phyloP scores from a whole-genome alignment of 2,329 filamentous ascomycete genomes.

The Pseudopithomyces chartarum region DNA sequence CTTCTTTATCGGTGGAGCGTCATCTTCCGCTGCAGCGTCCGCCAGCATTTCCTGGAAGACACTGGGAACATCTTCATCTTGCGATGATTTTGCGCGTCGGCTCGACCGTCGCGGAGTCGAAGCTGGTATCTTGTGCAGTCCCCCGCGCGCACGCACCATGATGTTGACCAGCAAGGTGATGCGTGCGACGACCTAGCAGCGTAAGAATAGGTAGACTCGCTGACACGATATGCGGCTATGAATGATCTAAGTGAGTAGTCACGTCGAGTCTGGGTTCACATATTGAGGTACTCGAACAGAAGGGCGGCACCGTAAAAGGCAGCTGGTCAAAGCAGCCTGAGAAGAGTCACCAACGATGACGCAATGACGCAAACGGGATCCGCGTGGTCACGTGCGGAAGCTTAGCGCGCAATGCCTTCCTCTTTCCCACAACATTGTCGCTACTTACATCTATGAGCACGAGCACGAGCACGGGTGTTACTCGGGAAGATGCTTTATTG shows the following conservation, averaged over 20 bases:
- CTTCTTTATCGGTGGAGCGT: slow-evolving; percentile 47
- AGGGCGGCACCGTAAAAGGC: neutral
- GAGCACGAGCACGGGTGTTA: no score
- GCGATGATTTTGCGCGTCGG: slow-evolving; percentile 22
- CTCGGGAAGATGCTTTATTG: no score
- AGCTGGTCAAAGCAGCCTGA: neutral
- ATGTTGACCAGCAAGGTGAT: slow-evolving; percentile 19
- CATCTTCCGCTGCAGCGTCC: slow-evolving; percentile 31
- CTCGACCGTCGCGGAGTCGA: slow-evolving; percentile 29
- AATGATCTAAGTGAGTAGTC: neutral
- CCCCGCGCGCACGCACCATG: slow-evolving; percentile 37
- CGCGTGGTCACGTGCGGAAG: slow-evolving; percentile 3
- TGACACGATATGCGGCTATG: neutral
- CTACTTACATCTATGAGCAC: neutral
- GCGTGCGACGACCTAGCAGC: neutral
- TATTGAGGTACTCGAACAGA: neutral
- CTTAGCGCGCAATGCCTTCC: neutral
- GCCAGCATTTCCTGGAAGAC: slow-evolving; percentile 54
- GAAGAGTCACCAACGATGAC: neutral
- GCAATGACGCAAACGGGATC: neutral
- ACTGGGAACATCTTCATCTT: slow-evolving; percentile 43
- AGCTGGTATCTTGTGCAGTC: slow-evolving; percentile 24
- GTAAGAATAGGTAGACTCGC: neutral
- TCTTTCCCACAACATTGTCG: no score
- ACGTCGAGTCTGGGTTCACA: neutral